Base-by-base conservation (phyloP, 768 basidiomycete species). In the Lentinus brumalis region DNA sequence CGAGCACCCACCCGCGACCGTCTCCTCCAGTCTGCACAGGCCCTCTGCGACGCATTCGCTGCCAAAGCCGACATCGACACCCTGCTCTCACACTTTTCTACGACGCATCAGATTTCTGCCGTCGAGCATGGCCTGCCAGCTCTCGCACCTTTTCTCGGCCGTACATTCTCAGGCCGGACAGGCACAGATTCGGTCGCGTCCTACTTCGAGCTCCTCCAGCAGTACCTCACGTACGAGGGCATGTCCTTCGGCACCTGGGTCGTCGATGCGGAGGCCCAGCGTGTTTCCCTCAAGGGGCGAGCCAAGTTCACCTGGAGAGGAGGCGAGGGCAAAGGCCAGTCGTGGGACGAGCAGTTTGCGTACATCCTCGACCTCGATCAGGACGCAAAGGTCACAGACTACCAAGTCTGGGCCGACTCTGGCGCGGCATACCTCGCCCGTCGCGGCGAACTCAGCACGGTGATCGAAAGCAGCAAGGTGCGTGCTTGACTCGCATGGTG, bases 361-460 rank as follows among this genome's bases (percentile, higher is more conserved):
- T 87, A 87, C 65, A 75, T 81, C 16, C 70, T 88, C 62, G 83
- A 84, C 68, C 87, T 87, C 67, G 86, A 87, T 56, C 76, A 82
- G 26, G 78, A 80, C 31, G 67, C 73, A 56, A 87, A 82, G 71
- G 75, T 89, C n/a, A 75, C 75, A 26, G 74, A 78, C 45, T 87
- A 86, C 77, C 82, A 88, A 67, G 79, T 88, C 2, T 89, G 87
- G 86, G 85, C 84, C 11, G 87, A 89, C 70, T 83, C 86, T 7
- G 86, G 85, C 11, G 82, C 86, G 5, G 80, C 84, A 10, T 86
- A 85, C 71, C 77, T 88, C 14, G 86, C 86, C 5, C 77, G 82
- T 41, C 75, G 71, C 26, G 85, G 86, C n/a, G 66, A 75, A 67
- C 69, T 86, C 39, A 21, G 30, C 39, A 35, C 50, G 56, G n/a